Conservation (phyloP, 441 rosid genomes). For the Bocquillonia castaneifolia region DNA sequence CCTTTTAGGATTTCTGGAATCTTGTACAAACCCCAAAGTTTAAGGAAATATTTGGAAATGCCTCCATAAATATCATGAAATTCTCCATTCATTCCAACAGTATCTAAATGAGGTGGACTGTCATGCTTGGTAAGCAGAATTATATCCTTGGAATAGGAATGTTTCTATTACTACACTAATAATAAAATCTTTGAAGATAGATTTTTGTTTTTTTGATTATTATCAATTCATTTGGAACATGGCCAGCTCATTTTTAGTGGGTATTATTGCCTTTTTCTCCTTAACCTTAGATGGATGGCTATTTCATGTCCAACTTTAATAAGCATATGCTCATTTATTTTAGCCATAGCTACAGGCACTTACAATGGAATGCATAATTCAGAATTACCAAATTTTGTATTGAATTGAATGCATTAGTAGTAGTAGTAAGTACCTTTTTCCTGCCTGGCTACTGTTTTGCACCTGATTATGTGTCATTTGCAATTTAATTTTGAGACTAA, state of each 20-base stretch:
- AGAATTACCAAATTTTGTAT: too few relatives aligned
- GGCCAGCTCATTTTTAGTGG: background rate
- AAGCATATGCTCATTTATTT: background rate
- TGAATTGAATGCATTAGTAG: too few relatives aligned
- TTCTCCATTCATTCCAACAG: constrained; percentile 10
- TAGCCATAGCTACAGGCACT: background rate
- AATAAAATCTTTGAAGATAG: constrained; percentile 3
- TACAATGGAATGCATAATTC: too few relatives aligned
- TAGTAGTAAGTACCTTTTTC: too few relatives aligned
- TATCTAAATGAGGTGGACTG: constrained; percentile 12
- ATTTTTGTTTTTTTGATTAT: background rate
- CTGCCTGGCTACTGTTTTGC: too few relatives aligned
- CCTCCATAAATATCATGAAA: background rate
- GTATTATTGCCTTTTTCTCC: background rate
- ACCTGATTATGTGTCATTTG: too few relatives aligned
- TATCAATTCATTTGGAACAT: background rate
- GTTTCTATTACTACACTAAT: constrained; percentile 3
- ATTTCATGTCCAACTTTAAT: background rate
- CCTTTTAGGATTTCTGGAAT: background rate
- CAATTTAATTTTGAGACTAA: too few relatives aligned
- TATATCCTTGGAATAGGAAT: constrained; percentile 10
- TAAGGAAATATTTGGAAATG: background rate
- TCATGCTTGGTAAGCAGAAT: constrained; percentile 16
- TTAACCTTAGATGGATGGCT: background rate
- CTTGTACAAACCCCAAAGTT: background rate